A percentile compares a stretch with the other conserved stretches of the same genome.
Conservation (phyloP, 129 eudicot genomes). For the Centaurea solstitialis region DNA sequence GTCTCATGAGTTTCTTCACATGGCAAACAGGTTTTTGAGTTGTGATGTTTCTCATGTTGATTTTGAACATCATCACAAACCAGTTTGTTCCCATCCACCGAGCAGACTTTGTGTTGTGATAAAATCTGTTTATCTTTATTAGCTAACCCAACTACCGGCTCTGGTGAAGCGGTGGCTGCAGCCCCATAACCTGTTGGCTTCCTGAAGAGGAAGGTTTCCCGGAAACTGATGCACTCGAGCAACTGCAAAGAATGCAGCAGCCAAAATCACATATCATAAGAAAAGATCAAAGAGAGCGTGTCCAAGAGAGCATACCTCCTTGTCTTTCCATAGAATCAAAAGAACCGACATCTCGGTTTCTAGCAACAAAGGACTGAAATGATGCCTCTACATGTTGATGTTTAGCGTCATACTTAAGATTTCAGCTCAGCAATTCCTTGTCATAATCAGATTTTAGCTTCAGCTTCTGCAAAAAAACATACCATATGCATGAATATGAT, state of each 20-base stretch:
- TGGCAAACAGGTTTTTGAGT: neutral
- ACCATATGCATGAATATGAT: too few relatives aligned
- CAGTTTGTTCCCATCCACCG: neutral
- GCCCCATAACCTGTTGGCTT: constrained; percentile 26
- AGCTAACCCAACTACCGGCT: constrained; percentile 3
- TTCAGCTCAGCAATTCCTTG: constrained; percentile 63
- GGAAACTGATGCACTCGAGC: constrained; percentile 25
- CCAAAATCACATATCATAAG: too few relatives aligned
- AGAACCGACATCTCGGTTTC: constrained; percentile 52
- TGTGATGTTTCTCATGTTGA: constrained; percentile 18
- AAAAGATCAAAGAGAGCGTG: too few relatives aligned
- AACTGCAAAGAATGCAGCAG: constrained; percentile 31
- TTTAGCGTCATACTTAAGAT: constrained; percentile 55
- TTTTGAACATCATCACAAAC: constrained; percentile 12
- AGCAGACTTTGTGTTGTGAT: constrained; percentile 7
- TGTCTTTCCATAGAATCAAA: constrained; percentile 35
- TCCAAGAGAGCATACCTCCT: constrained; percentile 40
- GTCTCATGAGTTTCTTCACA: constrained; percentile 21
- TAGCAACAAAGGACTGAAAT: constrained; percentile 31
- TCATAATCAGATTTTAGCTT: constrained; percentile 63
- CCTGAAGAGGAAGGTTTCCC: constrained; percentile 32
- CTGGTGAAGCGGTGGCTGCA: constrained; percentile 43
- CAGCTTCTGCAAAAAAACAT: constrained; percentile 51
- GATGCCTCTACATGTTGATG: constrained; percentile 52
- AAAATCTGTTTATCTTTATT: constrained; percentile 11